Evolutionary conservation across 345 rosid species (phyloP), one percentile per base, ranked within the genome.

Genomic region (Psidium guajava): DNA sequence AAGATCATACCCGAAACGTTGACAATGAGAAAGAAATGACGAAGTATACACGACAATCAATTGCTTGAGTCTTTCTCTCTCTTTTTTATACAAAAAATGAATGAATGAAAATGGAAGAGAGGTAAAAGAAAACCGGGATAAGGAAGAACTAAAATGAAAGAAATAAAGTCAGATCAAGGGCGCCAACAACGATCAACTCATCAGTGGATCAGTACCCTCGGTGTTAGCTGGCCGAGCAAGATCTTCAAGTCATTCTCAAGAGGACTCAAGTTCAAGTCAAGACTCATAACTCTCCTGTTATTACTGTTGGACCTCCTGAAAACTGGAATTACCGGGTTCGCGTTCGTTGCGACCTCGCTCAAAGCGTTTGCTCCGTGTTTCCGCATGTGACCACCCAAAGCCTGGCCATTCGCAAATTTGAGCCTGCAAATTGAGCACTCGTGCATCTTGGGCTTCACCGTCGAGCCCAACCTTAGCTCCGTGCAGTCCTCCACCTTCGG

Each of bases 311-410:
- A 61, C 27, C 83, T 82, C 84, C 22, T 84, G 54, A 84, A n/a
- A 49, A 58, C n/a, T 10, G 86, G 88, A 36, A 84, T 20, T 54
- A 25, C 50, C 36, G 82, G 11, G 24, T 13, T 42, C 36, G 21
- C 21, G 51, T 21, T 54, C 53, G 52, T 14, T 28, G 42, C 24
- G 21, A 7, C 57, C 54, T 52, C 54, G 14, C 74, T 57, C 49
- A 50, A 28, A 47, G 44, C 22, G 59, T 81, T 74, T 14, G 84
- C 82, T 54, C 86, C 53, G 57, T 87, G 88, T n/a, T 85, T 83
- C 40, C 86, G 85, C 88, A 82, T 85, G 84, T 85, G 86, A 8
- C 88, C 88, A 2, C 88, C 88, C 13, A 87, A 86, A 7, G 88
- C 88, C 57, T 87, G 86, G 44, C 86, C 86, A 69, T 73, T 87